These are phyloP conservation scores for Blastobotrys americana DNA, from an alignment of 805 yeast genomes.

Conservation along the genomic window DNA sequence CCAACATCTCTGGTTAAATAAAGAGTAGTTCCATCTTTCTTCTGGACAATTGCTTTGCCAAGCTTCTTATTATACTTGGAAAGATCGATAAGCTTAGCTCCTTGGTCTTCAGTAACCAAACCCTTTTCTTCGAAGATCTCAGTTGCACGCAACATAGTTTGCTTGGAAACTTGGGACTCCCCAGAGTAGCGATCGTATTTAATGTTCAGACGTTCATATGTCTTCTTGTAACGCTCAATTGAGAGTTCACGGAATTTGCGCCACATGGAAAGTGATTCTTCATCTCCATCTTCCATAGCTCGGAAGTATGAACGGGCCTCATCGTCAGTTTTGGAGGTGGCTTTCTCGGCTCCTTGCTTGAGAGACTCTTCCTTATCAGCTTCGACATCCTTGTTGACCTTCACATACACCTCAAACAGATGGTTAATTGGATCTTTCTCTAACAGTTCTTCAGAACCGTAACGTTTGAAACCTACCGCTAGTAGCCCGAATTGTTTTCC, in stretches of 20 bases:
- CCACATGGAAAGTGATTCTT: constrained; percentile 72
- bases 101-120: constrained; percentile 76
- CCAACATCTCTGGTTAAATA: constrained; percentile 96
- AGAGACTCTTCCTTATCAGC: constrained; percentile 48
- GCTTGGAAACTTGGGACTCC: constrained; percentile 85
- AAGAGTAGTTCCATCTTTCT: constrained; percentile 90
- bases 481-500: constrained; percentile 96
- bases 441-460: constrained; percentile 72
- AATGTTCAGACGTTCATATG: constrained; percentile 90
- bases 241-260: constrained; percentile 82
- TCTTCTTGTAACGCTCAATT: constrained; percentile 74
- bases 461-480: constrained; percentile 85
- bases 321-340: constrained; percentile 47
- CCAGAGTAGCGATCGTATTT: constrained; percentile 86
- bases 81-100: constrained; percentile 84
- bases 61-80: constrained; percentile 79
- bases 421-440: constrained; percentile 83
- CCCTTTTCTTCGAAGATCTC: constrained; percentile 57
- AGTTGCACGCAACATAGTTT: constrained; percentile 59
- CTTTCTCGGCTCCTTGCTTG: constrained; percentile 33
- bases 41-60: constrained; percentile 88
- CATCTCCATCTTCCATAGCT: constrained; percentile 91
- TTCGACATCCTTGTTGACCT: constrained; percentile 68
- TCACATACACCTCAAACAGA: constrained; percentile 88
- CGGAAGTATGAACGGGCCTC: constrained; percentile 83